Conservation (phyloP, 306 rosid genomes). For the Cucurbita pepo region DNA sequence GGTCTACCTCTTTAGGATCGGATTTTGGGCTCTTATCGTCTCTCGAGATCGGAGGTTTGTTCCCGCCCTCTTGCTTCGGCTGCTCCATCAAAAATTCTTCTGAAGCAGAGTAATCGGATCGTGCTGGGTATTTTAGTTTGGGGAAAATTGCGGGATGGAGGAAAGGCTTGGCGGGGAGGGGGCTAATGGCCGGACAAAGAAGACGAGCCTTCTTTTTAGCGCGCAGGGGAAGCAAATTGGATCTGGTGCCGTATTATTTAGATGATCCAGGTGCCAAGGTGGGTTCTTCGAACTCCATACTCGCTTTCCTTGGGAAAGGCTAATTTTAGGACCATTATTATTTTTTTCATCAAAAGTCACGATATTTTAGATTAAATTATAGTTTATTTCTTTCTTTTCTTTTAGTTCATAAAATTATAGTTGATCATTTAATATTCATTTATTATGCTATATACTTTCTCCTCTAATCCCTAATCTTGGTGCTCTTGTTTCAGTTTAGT, state of each 20-base stretch:
- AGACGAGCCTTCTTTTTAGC: constrained; percentile 1
- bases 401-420: too few relatives aligned
- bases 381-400: too few relatives aligned
- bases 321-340: too few relatives aligned
- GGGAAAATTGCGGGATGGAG: background rate
- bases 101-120: background rate
- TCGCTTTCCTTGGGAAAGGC: background rate
- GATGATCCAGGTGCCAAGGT: background rate
- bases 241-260: background rate
- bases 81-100: constrained; percentile 28
- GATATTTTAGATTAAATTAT: too few relatives aligned
- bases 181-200: constrained; percentile 2
- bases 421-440: too few relatives aligned
- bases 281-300: background rate
- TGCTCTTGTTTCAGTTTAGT: background rate
- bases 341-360: background rate
- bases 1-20: constrained; percentile 5
- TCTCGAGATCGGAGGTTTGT: background rate
- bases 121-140: background rate
- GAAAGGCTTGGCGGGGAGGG: constrained; percentile 10
- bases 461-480: background rate
- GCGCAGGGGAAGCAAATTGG: constrained; percentile 8
- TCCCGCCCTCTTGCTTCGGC: constrained; percentile 18
- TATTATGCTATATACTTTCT: background rate
- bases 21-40: constrained; percentile 4